Conservation (phyloP, 176 grass and related monocot species). For the Carex kokanica region DNA sequence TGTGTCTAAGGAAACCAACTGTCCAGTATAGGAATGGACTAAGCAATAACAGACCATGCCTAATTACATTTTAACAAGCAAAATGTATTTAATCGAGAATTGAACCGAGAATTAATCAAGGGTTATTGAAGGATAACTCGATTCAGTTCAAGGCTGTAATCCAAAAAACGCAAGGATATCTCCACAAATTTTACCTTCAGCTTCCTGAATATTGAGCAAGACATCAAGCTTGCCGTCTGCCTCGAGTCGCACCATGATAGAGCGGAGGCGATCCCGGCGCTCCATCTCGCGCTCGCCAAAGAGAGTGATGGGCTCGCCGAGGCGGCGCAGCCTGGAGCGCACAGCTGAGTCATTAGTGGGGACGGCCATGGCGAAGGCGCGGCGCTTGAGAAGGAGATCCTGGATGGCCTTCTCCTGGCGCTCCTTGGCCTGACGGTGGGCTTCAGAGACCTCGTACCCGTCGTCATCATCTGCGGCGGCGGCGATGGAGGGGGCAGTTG, state of each 20-base stretch:
- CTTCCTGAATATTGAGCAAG: constrained; percentile 68
- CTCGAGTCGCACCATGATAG: constrained; percentile 78
- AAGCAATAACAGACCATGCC: neutral
- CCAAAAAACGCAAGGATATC: no score
- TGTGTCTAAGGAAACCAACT: neutral
- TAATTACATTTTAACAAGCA: neutral
- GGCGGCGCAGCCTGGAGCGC: constrained; percentile 64
- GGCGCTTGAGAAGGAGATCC: constrained; percentile 80
- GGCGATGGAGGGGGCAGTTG: neutral
- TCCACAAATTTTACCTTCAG: constrained; percentile 30
- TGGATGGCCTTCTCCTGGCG: constrained; percentile 93
- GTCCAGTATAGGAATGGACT: neutral
- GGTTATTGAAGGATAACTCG: neutral
- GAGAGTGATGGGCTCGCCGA: constrained; percentile 81
- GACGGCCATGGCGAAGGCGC: constrained; percentile 89
- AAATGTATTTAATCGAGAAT: neutral
- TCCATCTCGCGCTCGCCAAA: constrained; percentile 92
- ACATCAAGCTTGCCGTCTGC: constrained; percentile 64
- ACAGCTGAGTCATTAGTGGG: constrained; percentile 90
- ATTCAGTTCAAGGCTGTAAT: no score
- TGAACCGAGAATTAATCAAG: neutral
- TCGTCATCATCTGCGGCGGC: constrained; percentile 31
- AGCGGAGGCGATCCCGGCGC: constrained; percentile 75
- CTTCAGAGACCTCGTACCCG: constrained; percentile 76
- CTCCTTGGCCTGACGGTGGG: constrained; percentile 73